These are phyloP conservation scores for Yamadazyma sp. DNA, from an alignment of 805 yeast species.

Conservation along the genomic window DNA sequence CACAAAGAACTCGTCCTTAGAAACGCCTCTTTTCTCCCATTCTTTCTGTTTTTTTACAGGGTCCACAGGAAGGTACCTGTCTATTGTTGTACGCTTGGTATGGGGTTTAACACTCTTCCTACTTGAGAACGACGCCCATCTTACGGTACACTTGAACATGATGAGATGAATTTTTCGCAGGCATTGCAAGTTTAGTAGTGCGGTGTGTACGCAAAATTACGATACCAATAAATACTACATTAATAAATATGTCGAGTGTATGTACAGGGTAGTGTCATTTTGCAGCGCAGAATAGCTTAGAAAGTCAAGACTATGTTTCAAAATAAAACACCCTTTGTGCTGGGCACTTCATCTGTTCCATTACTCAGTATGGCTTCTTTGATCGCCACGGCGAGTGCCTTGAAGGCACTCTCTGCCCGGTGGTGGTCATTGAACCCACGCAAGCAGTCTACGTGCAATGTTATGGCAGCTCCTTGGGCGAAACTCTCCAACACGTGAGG, in stretches of 20 bases:
- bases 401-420: slow-evolving; percentile 93
- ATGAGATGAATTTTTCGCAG: slow-evolving; percentile 5
- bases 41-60: slow-evolving; percentile 20
- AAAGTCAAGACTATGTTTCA: no score
- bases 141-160: slow-evolving; percentile 3
- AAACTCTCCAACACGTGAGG: slow-evolving; percentile 96
- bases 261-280: no score
- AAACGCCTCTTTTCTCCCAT: slow-evolving; percentile 38
- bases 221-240: no score
- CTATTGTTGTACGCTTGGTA: slow-evolving; percentile 20
- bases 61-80: slow-evolving; percentile 25
- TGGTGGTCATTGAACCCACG: slow-evolving; percentile 96
- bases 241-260: no score
- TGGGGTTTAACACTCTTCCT: no score
- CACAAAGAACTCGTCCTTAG: slow-evolving; percentile 40
- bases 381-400: slow-evolving; percentile 91
- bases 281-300: no score
- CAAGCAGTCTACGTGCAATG: slow-evolving; percentile 91
- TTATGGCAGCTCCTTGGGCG: slow-evolving; percentile 87
- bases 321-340: slow-evolving; percentile 92
- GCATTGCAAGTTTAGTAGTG: no score
- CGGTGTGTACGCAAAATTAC: no score
- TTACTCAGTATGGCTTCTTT: slow-evolving; percentile 80
- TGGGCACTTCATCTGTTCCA: slow-evolving; percentile 89
- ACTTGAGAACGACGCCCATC: slow-evolving; percentile 6